Evolutionary conservation across 106 monocot genomes (phyloP), one percentile per base, ranked within the genome.

Genomic region (Cymbidium sinense): DNA sequence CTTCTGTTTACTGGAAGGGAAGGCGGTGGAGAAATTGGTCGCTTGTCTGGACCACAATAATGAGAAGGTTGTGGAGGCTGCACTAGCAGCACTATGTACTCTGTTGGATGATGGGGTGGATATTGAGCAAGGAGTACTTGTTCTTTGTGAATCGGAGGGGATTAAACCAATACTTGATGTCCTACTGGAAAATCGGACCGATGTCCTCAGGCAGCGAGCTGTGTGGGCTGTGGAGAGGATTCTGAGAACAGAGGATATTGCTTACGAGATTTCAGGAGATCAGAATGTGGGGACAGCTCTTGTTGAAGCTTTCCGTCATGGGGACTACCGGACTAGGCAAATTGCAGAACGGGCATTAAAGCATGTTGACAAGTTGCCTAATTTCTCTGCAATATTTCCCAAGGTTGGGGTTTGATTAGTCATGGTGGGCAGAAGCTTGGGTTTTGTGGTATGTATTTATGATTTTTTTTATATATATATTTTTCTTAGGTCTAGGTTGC

Each of bases 221-320:
- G 94, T 98, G 61, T 98, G 96, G 96, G 96, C 94, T 0, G 92
- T 89, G 4, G 96, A 98, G 79, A 98, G 96, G 86, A 90, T 98
- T 50, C 75, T 98, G 76, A 90, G 96, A 78, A 83, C 70, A 0
- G 94, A 94, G 25, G 94, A 98, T 1, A 94, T 98, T 70, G 94
- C 96, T 19, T 81, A 64, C 73, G 84, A 87, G 27, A 84, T 94
- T 19, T 83, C 94, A 0, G 85, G 83, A 9, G 79, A 92, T 82
- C 94, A 87, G 43, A 90, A 83, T 81, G 88, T 98, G 47, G 86
- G 82, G n/a, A 79, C 88, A 2, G 96, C 96, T 29, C 78, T 98
- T 10, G 96, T 98, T 15, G 94, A 94, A 50, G 96, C 94, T n/a
- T 98, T 90, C 51, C 77, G 90, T 50, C 86, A 91, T 58, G 88